Base-by-base conservation (phyloP, 352 stramenopile species). In the Globisporangium heterothallicum region DNA sequence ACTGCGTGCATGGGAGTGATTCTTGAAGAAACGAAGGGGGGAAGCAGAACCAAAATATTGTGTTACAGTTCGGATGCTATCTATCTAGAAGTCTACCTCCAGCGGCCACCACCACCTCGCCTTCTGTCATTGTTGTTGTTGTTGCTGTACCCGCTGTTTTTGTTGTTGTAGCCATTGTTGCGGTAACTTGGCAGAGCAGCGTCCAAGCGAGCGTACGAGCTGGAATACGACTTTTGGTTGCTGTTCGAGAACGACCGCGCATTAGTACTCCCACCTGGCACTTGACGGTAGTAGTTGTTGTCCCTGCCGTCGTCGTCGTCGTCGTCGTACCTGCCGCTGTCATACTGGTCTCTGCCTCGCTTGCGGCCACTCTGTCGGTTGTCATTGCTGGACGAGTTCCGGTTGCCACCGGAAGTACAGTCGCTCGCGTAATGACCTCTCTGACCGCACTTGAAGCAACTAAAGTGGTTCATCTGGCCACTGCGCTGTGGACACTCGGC, bases 401-500 rank as follows among this genome's bases (percentile, higher is more conserved):
- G 35, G 24, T 24, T 43, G 47, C 12, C 26, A 6, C 45, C 47
- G 7, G 44, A 51, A 30, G 63, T 56, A 29, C 74, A 82, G 44
- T 81, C 70, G 22, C 61, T 75, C 48, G 70, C 68, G 50, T 78
- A 82, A 56, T 84, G 70, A 0, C 74, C 72, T 30, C 58, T 58
- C 16, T 67, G 58, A 9, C 70, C 68, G 27, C 70, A 82, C 35
- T 79, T 82, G 49, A 75, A 81, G 63, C 69, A 83, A 25, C 50
- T 82, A 26, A 72, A 48, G 46, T 45, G 62, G 53, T 69, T 64
- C 44, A 63, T 61, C 56, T 86, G 82, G 16, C 61, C 60, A 18
- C 66, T 76, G 25, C 64, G 66, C 12, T 72, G 62, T 9, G 79
- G 74, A 55, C 82, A 92, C 56, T 84, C 69, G 12, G 76, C 78